phyloP scores from a whole-genome alignment of 2,329 filamentous ascomycete species.

The Pochonia chlamydosporia region DNA sequence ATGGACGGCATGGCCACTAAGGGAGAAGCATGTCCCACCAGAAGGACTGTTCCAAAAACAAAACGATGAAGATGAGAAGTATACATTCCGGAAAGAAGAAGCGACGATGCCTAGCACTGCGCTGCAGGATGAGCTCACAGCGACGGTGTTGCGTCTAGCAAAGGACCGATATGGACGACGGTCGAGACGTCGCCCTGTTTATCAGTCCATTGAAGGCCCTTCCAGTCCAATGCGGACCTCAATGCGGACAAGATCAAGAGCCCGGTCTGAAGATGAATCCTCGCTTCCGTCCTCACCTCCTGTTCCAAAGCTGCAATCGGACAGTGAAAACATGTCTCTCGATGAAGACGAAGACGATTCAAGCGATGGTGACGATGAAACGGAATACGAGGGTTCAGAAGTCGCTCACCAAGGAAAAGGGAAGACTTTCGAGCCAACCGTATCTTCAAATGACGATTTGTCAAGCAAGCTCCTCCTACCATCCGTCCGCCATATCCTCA shows the following conservation, averaged over 20 bases:
- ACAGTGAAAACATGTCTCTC: neutral
- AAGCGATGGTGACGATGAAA: conserved; percentile 2
- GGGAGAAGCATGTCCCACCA: conserved; percentile 53
- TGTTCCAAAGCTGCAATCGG: neutral
- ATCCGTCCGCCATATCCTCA: conserved; percentile 62
- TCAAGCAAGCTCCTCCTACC: conserved; percentile 62
- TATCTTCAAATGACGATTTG: conserved; percentile 65
- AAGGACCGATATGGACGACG: conserved; percentile 54
- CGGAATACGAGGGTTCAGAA: conserved; percentile 1
- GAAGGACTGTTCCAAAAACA: conserved; percentile 43
- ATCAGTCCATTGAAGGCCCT: conserved; percentile 9
- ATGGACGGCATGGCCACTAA: conserved; percentile 87
- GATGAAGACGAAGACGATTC: conserved; percentile 3
- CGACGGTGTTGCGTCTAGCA: conserved; percentile 58
- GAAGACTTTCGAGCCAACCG: conserved; percentile 39
- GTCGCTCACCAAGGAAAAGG: neutral
- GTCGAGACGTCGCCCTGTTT: conserved; percentile 12
- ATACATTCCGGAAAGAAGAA: conserved; percentile 42
- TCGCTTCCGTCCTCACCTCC: conserved; percentile 10
- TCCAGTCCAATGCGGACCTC: conserved; percentile 1
- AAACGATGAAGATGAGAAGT: conserved; percentile 42
- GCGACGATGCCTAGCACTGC: conserved; percentile 48
- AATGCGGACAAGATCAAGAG: neutral
- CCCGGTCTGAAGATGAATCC: neutral
- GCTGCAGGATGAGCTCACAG: conserved; percentile 66